Base-by-base conservation (phyloP, 768 basidiomycete genomes). In the Pleurotus eryngii region DNA sequence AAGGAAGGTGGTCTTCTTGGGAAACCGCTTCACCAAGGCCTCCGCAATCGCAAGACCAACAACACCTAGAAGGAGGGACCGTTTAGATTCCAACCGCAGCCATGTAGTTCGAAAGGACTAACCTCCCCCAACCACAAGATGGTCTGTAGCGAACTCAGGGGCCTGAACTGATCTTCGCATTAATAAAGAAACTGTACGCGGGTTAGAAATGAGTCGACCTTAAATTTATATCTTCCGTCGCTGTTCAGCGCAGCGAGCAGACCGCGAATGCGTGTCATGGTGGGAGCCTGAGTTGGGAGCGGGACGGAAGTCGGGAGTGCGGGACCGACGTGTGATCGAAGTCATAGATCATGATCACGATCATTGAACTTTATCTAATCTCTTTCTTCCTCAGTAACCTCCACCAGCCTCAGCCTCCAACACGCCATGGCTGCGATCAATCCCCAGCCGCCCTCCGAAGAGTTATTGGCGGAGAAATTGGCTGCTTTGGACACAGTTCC, bases 81-180 rank as follows among this genome's bases (percentile, higher is more conserved):
- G 18, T 27, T 24, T 35, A 20, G 18, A 15, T 35, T 7, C 24
- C 3, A 26, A 46, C 6, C 2, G n/a, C 49, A 12, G 18, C 15
- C 47, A 12, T 18, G 8, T 6, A 51, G 49, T 46, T 35, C 30
- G 30, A 35, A 35, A 35, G 30, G 30, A 35, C 70, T 61, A 61
- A 83, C 94, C 96, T 74, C 88, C 96, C 9, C 96, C 96, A 20
- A 98, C 77, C 14, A 98, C 81, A 20, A 97, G 74, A 68, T 90
- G 87, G 67, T 98, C 96, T 27, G 95, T 85, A 1, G 74, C 77
- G 35, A 74, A 78, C 61, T 91, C 86, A 3, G 95, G 92, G 14
- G 72, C 69, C 83, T 90, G 37, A 49, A 22, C 47, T 49, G 24
- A 15, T 46, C 48, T 53, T 46, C 46, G 24, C 17, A 51, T 43